Evolutionary conservation across 208 protist genomes (phyloP).

Genomic region (Endotrypanum monterogeii): DNA sequence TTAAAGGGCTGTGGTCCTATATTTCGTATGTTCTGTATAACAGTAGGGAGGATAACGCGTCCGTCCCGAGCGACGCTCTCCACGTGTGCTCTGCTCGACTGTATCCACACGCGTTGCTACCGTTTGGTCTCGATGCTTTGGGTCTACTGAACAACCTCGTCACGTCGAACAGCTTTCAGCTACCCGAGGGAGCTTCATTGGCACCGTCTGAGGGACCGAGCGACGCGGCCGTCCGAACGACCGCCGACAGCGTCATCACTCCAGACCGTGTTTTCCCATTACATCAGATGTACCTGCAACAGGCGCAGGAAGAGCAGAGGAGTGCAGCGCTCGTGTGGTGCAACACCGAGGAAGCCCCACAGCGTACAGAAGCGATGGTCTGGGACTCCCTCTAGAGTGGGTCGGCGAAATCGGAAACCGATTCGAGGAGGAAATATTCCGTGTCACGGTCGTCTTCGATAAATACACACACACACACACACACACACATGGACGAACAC

Average conservation of each 20-base stretch:
- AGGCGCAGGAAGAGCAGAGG: constrained; percentile 25
- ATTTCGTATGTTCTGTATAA: constrained; percentile 26
- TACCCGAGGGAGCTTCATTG: constrained; percentile 11
- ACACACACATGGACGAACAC: no score
- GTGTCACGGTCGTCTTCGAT: not conserved
- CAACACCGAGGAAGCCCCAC: not conserved
- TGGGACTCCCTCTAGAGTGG: constrained; percentile 18
- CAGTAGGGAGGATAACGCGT: constrained; percentile 8
- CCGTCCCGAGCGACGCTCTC: constrained; percentile 27
- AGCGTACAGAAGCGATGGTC: constrained; percentile 17
- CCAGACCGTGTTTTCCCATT: constrained; percentile 36
- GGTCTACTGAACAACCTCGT: constrained; percentile 56
- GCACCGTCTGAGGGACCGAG: constrained; percentile 4
- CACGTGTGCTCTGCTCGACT: constrained; percentile 57
- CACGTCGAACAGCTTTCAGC: constrained; percentile 35
- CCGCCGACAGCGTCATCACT: constrained; percentile 18
- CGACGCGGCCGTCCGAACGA: constrained; percentile 21
- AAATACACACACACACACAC: no score
- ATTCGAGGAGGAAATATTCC: not conserved
- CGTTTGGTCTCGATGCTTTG: constrained; percentile 64
- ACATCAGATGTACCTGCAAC: constrained; percentile 53
- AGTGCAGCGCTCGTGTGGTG: not conserved
- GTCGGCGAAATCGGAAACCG: not conserved
- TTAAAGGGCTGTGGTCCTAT: constrained; percentile 60
- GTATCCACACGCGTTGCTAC: constrained; percentile 68